Evolutionary conservation across 129 eudicot genomes (phyloP).

Genomic region (Silybum marianum): DNA sequence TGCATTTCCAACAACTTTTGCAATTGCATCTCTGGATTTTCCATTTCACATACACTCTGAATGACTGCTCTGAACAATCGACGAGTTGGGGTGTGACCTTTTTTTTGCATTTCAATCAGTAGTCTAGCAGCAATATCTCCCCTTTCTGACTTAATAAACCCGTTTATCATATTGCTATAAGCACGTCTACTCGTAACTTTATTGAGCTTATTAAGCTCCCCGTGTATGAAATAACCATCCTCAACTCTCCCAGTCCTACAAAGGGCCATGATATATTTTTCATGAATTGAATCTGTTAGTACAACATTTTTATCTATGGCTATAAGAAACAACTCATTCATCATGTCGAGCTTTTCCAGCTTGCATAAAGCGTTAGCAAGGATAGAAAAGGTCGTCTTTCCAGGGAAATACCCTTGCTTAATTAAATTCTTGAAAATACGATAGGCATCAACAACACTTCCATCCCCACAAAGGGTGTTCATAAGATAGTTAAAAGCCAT

Average conservation of each 20-base stretch:
- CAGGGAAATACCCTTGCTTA: constrained; percentile 64
- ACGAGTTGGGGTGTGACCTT: constrained; percentile 47
- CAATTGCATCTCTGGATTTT: constrained; percentile 51
- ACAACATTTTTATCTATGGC: constrained; percentile 49
- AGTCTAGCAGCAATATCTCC: constrained; percentile 70
- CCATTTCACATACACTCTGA: constrained; percentile 56
- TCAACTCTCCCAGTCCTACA: constrained; percentile 60
- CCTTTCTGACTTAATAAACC: constrained; percentile 46
- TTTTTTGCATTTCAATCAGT: constrained; percentile 86
- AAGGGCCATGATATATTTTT: constrained; percentile 60
- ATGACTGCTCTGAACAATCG: constrained; percentile 45
- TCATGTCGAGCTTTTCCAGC: constrained; percentile 68
- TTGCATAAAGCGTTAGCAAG: constrained; percentile 74
- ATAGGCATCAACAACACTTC: constrained; percentile 65
- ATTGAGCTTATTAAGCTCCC: constrained; percentile 42
- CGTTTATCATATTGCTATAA: constrained; percentile 57
- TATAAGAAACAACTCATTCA: constrained; percentile 67
- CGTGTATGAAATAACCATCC: constrained; percentile 61
- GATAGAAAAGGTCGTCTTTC: constrained; percentile 54
- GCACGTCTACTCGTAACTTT: constrained; percentile 39
- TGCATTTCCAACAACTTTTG: constrained; percentile 65
- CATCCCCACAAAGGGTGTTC: constrained; percentile 65
- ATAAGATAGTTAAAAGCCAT: constrained; percentile 69
- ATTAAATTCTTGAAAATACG: constrained; percentile 58
- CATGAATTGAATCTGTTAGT: constrained; percentile 37